Evolutionary conservation across 2,329 filamentous ascomycete species (phyloP), one percentile per base, ranked within the genome.

Genomic region (Emmonsiellopsis sp.): DNA sequence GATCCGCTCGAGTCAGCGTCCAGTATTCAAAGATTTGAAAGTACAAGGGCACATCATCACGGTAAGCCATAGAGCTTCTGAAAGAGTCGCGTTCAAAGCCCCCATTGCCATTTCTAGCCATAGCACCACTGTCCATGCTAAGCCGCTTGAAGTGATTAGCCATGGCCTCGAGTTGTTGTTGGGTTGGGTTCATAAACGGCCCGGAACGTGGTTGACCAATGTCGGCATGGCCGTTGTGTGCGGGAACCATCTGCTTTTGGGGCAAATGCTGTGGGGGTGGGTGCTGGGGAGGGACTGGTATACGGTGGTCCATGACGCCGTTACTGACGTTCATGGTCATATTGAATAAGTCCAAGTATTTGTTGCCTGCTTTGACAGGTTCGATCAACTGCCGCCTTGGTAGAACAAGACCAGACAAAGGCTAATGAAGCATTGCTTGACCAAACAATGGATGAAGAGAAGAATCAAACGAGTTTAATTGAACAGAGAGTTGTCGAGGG

Each of bases 1-100:
- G 57, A 11, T 65, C 61, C 13, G 66, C 67, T 50, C 66, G 66
- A 58, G 61, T 64, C 48, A 71, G 65, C n/a, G 62, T 67, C 55
- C 65, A 72, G 2, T 69, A 68, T 52, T 68, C 67, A 26, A 26
- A 26, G 20, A 26, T 26, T 26, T 26, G 20, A 26, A 5, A 5
- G 20, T 67, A 66, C 9, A n/a, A 37, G 11, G 40, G 41, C 6
- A 48, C 31, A 10, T 53, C 51, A 44, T 38, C 31, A 31, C 30
- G 41, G 7, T 37, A 15, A n/a, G 13, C 16, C 9, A n/a, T 2
- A n/a, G 10, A 13, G n/a, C 15, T 40, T 5, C 10, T 3, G 8
- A 16, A 10, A 32, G 31, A 11, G 5, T 35, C 38, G 9, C 32
- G 30, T 31, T 52, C 43, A 16, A 52, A 9, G 10, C 31, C 42